A percentile compares a stretch with the other conserved stretches of the same genome.
Evolutionary conservation across 2,329 filamentous ascomycete genomes (phyloP).

Genomic region (Mycosphaerelloides madeirae): DNA sequence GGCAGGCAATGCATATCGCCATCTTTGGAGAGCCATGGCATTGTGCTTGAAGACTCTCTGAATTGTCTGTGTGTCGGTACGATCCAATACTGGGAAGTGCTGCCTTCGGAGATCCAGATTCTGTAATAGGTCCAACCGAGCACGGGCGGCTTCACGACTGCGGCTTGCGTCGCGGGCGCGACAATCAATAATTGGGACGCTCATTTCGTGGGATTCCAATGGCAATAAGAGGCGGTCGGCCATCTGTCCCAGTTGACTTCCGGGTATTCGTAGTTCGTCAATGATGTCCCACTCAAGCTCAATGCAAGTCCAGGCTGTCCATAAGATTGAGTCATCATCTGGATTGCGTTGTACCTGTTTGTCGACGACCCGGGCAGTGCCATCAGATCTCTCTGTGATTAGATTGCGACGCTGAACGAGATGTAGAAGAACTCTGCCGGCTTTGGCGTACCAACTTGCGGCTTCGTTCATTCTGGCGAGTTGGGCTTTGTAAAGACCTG

Average conservation of each 20-base stretch:
- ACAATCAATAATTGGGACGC: not conserved
- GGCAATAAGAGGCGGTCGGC: slow-evolving; percentile 57
- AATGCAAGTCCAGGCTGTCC: slow-evolving; percentile 86
- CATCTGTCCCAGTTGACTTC: slow-evolving; percentile 53
- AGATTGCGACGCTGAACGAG: slow-evolving; percentile 37
- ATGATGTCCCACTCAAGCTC: slow-evolving; percentile 90
- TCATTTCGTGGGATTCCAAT: not conserved
- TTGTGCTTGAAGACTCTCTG: slow-evolving; percentile 20
- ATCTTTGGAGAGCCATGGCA: slow-evolving; percentile 39
- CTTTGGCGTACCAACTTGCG: slow-evolving; percentile 60
- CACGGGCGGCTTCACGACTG: not conserved
- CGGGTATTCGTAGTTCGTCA: slow-evolving; percentile 65
- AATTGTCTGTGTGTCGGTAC: not conserved
- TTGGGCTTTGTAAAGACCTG: slow-evolving; percentile 81
- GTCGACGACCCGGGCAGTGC: not conserved
- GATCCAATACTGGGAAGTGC: not conserved
- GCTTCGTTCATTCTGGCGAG: slow-evolving; percentile 79
- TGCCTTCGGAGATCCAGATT: no score
- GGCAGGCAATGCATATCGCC: slow-evolving; percentile 46
- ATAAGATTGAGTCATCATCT: slow-evolving; percentile 37
- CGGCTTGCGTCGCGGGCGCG: not conserved
- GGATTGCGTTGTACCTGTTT: not conserved
- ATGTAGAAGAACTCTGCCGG: slow-evolving; percentile 58
- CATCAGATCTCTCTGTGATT: not conserved
- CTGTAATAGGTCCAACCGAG: not conserved